Conservation (phyloP, 164 flowering plant species). For the Tinospora cordifolia region DNA sequence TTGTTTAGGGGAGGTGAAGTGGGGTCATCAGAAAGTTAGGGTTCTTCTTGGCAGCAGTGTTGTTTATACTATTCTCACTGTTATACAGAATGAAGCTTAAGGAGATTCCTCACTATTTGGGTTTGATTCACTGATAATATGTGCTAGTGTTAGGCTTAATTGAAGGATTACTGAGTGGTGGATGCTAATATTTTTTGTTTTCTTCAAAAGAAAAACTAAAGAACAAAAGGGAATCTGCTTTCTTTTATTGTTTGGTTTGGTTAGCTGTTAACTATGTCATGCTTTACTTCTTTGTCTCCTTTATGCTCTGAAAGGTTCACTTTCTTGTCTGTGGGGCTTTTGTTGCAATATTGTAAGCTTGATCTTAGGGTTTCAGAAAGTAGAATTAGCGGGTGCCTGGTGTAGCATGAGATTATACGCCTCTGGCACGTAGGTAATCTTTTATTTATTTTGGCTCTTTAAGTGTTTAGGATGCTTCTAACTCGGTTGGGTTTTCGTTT, state of each 20-base stretch:
- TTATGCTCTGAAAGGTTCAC: constrained; percentile 91
- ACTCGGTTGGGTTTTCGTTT: constrained; percentile 43
- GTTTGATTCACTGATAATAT: constrained; percentile 9
- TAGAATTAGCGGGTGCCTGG: constrained; percentile 28
- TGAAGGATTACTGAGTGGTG: constrained; percentile 14
- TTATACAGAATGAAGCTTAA: too few species aligned
- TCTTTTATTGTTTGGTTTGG: constrained; percentile 32
- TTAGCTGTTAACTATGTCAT: constrained; percentile 71
- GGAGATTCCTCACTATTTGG: constrained; percentile 2
- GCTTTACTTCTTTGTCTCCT: constrained; percentile 40
- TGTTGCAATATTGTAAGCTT: constrained; percentile 33
- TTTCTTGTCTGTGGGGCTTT: constrained; percentile 54
- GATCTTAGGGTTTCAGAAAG: constrained; percentile 42
- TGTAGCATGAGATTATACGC: constrained; percentile 52
- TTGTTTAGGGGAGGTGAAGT: constrained; percentile 13
- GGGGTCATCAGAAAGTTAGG: constrained; percentile 20
- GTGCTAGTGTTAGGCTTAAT: constrained; percentile 10
- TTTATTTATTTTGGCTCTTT: constrained; percentile 27
- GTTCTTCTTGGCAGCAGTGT: not conserved
- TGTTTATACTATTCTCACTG: not conserved
- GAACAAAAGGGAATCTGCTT: constrained; percentile 78
- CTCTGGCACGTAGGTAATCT: constrained; percentile 39
- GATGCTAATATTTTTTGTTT: constrained; percentile 13
- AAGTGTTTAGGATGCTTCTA: constrained; percentile 41
- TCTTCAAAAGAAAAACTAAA: constrained; percentile 14